These are phyloP conservation scores for Tetradesmus lagerheimii DNA, from an alignment of 139 green algal species.

Conservation along the genomic window DNA sequence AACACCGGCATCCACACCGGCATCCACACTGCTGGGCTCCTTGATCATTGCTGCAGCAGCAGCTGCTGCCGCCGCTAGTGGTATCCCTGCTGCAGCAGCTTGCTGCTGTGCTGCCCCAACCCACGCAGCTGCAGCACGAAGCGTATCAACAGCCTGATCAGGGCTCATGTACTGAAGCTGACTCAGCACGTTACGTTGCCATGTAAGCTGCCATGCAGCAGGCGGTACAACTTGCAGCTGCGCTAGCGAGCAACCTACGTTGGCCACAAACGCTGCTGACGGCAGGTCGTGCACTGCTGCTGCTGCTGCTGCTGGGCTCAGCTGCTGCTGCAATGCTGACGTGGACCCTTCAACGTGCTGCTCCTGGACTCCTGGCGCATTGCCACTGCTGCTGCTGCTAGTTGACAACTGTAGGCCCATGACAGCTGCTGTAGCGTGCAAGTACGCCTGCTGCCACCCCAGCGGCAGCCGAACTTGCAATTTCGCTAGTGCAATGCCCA, in stretches of 20 bases:
- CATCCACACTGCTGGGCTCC: background rate
- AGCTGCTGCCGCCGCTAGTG: background rate
- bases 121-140: slow-evolving; percentile 37
- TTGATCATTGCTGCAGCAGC: too few relatives aligned
- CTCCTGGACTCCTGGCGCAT: background rate
- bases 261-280: background rate
- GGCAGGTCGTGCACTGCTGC: background rate
- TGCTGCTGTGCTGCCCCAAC: background rate
- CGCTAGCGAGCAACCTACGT: background rate
- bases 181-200: background rate
- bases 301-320: background rate
- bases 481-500: background rate
- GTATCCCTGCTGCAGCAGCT: background rate
- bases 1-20: background rate
- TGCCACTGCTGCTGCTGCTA: background rate
- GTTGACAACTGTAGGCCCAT: background rate
- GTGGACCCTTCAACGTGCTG: background rate
- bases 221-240: background rate
- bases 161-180: background rate
- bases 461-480: background rate
- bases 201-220: background rate
- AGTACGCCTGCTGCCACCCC: background rate
- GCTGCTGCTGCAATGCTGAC: background rate
- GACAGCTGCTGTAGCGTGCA: background rate
- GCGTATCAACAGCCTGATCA: background rate